Conservation (phyloP, 805 yeast genomes). For the Spathaspora gorwiae region DNA sequence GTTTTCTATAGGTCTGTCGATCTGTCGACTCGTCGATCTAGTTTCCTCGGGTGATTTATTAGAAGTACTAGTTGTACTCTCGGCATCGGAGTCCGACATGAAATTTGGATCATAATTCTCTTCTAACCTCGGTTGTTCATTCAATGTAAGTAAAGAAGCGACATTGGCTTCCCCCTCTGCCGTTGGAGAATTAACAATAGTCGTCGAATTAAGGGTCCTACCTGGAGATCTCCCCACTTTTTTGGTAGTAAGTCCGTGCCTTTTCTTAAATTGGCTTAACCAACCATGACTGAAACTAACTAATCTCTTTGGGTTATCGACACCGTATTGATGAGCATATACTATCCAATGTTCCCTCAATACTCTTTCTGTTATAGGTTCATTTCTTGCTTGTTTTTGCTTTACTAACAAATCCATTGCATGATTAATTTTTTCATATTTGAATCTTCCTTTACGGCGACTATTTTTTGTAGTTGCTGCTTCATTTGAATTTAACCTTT, state of each 20-base stretch:
- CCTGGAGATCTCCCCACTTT: conserved; percentile 15
- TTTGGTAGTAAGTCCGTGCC: conserved; percentile 45
- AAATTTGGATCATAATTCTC: conserved; percentile 16
- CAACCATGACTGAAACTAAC: conserved; percentile 59
- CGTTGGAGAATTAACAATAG: neutral
- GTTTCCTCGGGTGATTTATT: neutral
- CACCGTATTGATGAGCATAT: conserved; percentile 53
- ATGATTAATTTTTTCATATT: conserved; percentile 53
- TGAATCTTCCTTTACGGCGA: conserved; percentile 46
- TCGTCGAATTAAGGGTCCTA: neutral
- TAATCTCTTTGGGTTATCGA: conserved; percentile 55
- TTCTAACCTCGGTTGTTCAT: conserved; percentile 3
- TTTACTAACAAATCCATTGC: conserved; percentile 56
- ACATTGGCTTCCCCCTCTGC: neutral
- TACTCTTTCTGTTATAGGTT: conserved; percentile 51
- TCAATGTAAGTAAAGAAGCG: neutral
- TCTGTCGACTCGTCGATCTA: neutral
- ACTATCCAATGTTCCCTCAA: conserved; percentile 53
- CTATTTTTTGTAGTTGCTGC: conserved; percentile 29
- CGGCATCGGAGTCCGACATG: neutral
- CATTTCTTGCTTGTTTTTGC: conserved; percentile 36
- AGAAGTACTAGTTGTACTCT: neutral
- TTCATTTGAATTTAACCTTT: conserved; percentile 34
- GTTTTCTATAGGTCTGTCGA: neutral
- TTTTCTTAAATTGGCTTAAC: conserved; percentile 55